Evolutionary conservation across 2,329 filamentous ascomycete genomes (phyloP).

Genomic region (Chaetomiaceae sp.): DNA sequence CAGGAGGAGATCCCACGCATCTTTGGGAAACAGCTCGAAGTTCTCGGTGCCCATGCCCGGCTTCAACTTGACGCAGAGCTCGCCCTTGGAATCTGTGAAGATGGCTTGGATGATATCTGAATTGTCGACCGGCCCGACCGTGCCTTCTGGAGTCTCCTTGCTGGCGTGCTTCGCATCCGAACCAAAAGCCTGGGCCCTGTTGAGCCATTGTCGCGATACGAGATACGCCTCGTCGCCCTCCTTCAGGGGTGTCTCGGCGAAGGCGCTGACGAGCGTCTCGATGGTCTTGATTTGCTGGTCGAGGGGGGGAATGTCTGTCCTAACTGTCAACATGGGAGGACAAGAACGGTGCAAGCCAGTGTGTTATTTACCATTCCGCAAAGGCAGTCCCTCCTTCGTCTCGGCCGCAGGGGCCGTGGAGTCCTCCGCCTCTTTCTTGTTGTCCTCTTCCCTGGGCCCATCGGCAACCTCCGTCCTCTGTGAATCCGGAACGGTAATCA

Average conservation of each 20-base stretch:
- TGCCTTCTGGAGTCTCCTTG: conserved; percentile 56
- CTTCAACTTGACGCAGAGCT: conserved; percentile 68
- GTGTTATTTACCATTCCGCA: conserved; percentile 23
- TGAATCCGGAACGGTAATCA: conserved; percentile 34
- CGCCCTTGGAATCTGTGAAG: conserved; percentile 45
- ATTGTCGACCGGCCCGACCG: conserved; percentile 80
- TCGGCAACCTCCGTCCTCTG: conserved; percentile 17
- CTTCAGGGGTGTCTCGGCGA: conserved; percentile 49
- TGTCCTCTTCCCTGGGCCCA: conserved; percentile 11
- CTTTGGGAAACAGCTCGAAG: conserved; percentile 71
- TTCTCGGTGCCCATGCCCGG: conserved; percentile 64
- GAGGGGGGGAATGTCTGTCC: conserved; percentile 35
- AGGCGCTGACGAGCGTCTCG: conserved; percentile 53
- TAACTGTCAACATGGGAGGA: conserved; percentile 7
- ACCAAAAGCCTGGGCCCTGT: conserved; percentile 63
- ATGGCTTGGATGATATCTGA: conserved; percentile 69
- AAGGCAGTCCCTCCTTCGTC: conserved; percentile 20
- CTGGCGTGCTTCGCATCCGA: conserved; percentile 52
- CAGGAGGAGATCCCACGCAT: conserved; percentile 76
- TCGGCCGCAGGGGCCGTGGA: not conserved
- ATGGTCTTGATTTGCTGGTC: conserved; percentile 69
- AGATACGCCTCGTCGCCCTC: conserved; percentile 74
- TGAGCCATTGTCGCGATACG: conserved; percentile 76
- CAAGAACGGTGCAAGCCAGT: not conserved
- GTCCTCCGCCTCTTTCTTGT: not conserved